Base-by-base conservation (phyloP, 2,329 filamentous ascomycete species). In the Penicillium sp. region DNA sequence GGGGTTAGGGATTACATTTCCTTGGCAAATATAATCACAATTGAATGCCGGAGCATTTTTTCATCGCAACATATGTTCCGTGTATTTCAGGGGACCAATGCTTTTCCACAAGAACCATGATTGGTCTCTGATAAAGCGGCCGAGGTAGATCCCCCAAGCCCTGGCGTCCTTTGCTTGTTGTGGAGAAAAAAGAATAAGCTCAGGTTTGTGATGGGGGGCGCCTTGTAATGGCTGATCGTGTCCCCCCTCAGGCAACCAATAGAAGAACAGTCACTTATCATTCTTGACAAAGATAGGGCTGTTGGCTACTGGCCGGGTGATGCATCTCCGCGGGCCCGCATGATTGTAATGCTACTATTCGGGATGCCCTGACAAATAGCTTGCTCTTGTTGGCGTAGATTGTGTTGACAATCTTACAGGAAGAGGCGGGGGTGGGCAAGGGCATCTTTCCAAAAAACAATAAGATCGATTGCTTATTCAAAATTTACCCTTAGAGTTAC, bases 241-340 rank as follows among this genome's bases (percentile, higher is more conserved):
- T 22, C 19, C 42, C 28, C 25, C 8, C 13, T 19, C 43, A 7
- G 28, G 28, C 3, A 30, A 22, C 65, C 53, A 67, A 55, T 66
- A 6, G 61, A 22, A 42, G 11, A 25, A 30, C 25, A 4, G n/a
- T 10, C 6, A 30, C 56, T 63, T 66, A 65, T 66, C 63, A 56
- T 33, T 28, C 54, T 56, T 52, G 55, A 56, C 55, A 45, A 54
- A 43, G 53, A 37, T 30, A 13, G 13, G 35, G 16, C 19, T 22
- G 22, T 4, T 13, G 22, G 22, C 16, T 11, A 30, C 19, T 38
- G 35, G 22, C 19, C 13, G 11, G 13, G 51, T n/a, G 6, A 40
- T 16, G 14, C 51, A 53, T 40, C 51, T 53, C 51, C 51, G 51
- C 51, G 51, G 51, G 40, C 16, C n/a, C 8, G 35, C n/a, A 22